Percentiles rank a stretch among this genome's conserved stretches.
phyloP scores from a whole-genome alignment of 2,329 filamentous ascomycete genomes.

The Tolypocladium album region DNA sequence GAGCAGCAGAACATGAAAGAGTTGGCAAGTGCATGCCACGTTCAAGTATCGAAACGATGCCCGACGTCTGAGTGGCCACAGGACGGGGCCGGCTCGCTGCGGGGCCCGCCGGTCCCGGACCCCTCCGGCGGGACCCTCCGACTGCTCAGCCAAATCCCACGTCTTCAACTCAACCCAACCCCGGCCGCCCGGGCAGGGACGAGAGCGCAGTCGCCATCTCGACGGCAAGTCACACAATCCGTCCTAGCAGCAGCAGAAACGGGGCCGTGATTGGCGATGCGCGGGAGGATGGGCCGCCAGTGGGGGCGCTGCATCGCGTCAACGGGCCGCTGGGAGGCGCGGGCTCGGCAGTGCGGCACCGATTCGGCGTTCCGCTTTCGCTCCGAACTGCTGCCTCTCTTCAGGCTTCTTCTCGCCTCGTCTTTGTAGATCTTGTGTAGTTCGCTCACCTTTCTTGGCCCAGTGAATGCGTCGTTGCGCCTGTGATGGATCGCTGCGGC shows the following conservation, averaged over 20 bases:
- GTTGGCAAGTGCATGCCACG: background rate
- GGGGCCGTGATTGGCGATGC: background rate
- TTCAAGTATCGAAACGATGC: background rate
- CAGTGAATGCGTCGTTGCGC: background rate
- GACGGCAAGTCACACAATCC: background rate
- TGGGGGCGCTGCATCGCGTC: no score
- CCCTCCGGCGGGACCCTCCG: background rate
- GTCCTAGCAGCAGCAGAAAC: background rate
- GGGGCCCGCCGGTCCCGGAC: background rate
- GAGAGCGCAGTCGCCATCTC: background rate
- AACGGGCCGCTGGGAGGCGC: background rate
- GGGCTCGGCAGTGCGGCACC: background rate
- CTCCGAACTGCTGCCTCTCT: background rate
- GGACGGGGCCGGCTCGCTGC: background rate
- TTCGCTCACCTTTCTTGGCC: background rate
- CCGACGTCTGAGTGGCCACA: background rate
- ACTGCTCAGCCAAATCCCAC: background rate
- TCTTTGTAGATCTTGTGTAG: background rate
- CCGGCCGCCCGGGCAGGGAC: background rate
- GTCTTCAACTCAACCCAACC: background rate
- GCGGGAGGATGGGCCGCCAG: background rate
- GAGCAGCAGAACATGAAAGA: background rate
- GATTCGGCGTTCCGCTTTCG: background rate
- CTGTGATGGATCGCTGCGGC: background rate
- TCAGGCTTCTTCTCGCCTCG: background rate